Conservation (phyloP, 257 asterid genomes). For the Solanum tacnaense region DNA sequence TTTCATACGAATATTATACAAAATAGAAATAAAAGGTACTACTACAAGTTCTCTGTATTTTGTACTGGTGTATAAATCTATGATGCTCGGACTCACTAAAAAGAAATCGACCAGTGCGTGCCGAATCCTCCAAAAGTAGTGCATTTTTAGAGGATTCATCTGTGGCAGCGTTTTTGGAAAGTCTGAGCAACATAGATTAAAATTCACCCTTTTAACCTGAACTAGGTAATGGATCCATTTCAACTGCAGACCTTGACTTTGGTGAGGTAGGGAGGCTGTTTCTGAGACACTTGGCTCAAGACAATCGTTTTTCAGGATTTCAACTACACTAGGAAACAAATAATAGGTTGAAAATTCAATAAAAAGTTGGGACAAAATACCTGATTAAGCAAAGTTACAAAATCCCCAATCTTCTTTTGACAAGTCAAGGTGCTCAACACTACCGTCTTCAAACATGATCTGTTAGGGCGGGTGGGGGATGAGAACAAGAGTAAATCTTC, state of each 20-base stretch:
- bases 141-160: not conserved
- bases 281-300: not conserved
- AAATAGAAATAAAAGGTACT: not conserved
- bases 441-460: conserved; percentile 89
- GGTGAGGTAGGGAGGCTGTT: not conserved
- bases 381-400: conserved; percentile 34
- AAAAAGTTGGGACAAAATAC: conserved; percentile 8
- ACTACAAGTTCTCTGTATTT: not conserved
- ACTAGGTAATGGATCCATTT: not conserved
- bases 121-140: too few species aligned
- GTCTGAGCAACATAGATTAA: not conserved
- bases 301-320: not conserved
- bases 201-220: not conserved
- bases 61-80: not conserved
- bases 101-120: not conserved
- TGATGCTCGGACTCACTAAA: not conserved
- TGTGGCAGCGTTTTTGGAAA: not conserved
- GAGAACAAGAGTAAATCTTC: not conserved
- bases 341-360: not conserved
- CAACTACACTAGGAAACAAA: not conserved
- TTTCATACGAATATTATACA: not conserved
- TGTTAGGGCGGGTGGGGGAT: conserved; percentile 9
- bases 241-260: not conserved
- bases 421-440: conserved; percentile 52
- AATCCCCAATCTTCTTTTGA: conserved; percentile 81